Conservation (phyloP, 164 flowering plant genomes). For the Kingdonia uniflora region DNA sequence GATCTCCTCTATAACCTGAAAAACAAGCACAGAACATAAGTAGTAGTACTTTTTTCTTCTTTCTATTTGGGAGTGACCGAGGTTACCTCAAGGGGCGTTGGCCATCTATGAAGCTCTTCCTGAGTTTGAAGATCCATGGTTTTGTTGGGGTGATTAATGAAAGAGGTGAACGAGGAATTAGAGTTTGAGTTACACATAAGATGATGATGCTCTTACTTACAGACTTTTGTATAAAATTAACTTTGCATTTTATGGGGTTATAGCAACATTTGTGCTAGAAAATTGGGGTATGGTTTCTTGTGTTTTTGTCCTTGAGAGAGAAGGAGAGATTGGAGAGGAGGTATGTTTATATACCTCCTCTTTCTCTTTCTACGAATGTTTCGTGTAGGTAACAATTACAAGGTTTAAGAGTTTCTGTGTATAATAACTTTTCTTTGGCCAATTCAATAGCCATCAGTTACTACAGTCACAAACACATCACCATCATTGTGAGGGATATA, state of each 20-base stretch:
- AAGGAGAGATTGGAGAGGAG: too few species aligned
- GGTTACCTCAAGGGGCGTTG: slow-evolving; percentile 13
- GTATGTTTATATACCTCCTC: too few species aligned
- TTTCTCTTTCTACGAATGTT: too few species aligned
- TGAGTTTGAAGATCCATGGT: slow-evolving; percentile 5
- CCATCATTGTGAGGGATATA: too few species aligned
- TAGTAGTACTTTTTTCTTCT: neutral
- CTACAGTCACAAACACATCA: too few species aligned
- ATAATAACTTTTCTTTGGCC: too few species aligned
- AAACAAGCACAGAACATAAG: neutral
- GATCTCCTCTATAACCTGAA: slow-evolving; percentile 18
- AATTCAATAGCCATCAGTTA: too few species aligned
- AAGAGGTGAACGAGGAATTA: slow-evolving; percentile 9
- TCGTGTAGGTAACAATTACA: too few species aligned
- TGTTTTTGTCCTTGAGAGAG: too few species aligned
- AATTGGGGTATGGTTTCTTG: too few species aligned
- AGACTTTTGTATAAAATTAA: neutral
- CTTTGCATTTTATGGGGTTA: slow-evolving; percentile 9
- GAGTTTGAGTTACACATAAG: slow-evolving; percentile 14
- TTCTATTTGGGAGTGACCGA: neutral
- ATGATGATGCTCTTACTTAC: neutral
- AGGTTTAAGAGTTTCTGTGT: too few species aligned
- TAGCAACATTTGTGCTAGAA: slow-evolving; percentile 4
- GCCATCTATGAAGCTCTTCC: slow-evolving; percentile 19
- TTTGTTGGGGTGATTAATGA: slow-evolving; percentile 6